Evolutionary conservation across 768 basidiomycete species (phyloP).

Genomic region (Russula dissimulans): DNA sequence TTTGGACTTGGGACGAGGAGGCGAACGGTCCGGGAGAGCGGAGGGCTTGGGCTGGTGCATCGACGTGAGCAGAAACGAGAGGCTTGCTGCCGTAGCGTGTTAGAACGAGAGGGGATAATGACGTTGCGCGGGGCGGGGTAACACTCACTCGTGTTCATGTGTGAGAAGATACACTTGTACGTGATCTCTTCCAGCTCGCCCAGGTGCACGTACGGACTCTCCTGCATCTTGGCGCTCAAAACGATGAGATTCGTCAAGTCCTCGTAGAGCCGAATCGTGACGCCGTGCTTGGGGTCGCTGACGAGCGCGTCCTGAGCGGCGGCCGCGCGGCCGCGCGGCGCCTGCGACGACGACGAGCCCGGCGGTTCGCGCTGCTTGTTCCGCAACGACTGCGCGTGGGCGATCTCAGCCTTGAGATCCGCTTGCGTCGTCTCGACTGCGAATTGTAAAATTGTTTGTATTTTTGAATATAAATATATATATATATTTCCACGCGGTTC

Average conservation of each 20-base stretch:
- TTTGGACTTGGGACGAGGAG: slow-evolving; percentile 26
- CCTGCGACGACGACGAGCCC: slow-evolving; percentile 22
- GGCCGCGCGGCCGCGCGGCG: slow-evolving; percentile 27
- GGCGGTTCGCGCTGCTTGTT: slow-evolving; percentile 32
- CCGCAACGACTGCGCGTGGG: slow-evolving; percentile 38
- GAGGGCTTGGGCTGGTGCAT: slow-evolving; percentile 18
- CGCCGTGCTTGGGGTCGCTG: slow-evolving; percentile 48
- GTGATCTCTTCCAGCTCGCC: slow-evolving; percentile 48
- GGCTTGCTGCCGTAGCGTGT: slow-evolving; percentile 1
- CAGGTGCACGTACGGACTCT: slow-evolving; percentile 28
- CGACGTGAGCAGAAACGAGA: slow-evolving; percentile 38
- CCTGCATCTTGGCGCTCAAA: slow-evolving; percentile 46
- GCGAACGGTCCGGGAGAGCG: slow-evolving; percentile 24
- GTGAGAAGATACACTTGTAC: slow-evolving; percentile 60
- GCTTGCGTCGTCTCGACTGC: slow-evolving; percentile 42
- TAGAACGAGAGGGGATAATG: not conserved
- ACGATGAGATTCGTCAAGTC: slow-evolving; percentile 77
- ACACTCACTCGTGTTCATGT: slow-evolving; percentile 15
- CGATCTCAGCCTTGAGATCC: slow-evolving; percentile 58
- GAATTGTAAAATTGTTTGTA: not conserved
- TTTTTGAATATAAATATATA: too few relatives aligned
- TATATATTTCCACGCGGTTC: too few relatives aligned
- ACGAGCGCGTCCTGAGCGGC: slow-evolving; percentile 27
- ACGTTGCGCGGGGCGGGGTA: not conserved
- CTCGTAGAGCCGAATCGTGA: slow-evolving; percentile 71